These are phyloP conservation scores for Lachancea fermentati DNA, from an alignment of 805 yeast genomes.

Conservation along the genomic window DNA sequence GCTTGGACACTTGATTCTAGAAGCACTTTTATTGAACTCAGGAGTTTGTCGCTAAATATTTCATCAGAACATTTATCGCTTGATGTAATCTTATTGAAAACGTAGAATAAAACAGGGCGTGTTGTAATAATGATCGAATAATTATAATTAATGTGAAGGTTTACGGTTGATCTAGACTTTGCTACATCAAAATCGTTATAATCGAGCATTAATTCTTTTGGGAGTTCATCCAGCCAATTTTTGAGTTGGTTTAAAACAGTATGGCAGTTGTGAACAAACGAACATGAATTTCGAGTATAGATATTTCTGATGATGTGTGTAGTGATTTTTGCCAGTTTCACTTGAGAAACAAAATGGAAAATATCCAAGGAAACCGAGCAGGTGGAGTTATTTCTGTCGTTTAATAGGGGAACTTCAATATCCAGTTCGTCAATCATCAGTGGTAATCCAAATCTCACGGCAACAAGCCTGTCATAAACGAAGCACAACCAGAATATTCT, in stretches of 20 bases:
- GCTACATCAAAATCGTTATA: slow-evolving; percentile 11
- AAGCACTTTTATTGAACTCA: slow-evolving; percentile 11
- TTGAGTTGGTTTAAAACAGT: slow-evolving; percentile 13
- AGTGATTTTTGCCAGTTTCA: slow-evolving; percentile 15
- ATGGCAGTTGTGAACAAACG: slow-evolving; percentile 19
- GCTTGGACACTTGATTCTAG: slow-evolving; percentile 19
- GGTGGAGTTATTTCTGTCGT: slow-evolving; percentile 2
- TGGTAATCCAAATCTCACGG: slow-evolving; percentile 19
- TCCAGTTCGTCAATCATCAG: slow-evolving; percentile 16
- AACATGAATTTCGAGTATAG: slow-evolving; percentile 14
- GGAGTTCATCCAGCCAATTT: slow-evolving; percentile 15
- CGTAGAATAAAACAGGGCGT: slow-evolving; percentile 17
- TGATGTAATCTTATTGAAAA: slow-evolving; percentile 14
- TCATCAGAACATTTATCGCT: slow-evolving; percentile 8
- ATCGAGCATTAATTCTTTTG: slow-evolving; percentile 12
- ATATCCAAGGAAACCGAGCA: slow-evolving; percentile 9
- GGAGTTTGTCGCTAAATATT: slow-evolving; percentile 9
- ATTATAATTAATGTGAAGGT: slow-evolving; percentile 19
- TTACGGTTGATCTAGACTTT: slow-evolving; percentile 15
- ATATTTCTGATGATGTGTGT: slow-evolving; percentile 16
- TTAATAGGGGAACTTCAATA: slow-evolving; percentile 14
- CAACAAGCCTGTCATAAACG: slow-evolving; percentile 16
- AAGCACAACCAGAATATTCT: slow-evolving; percentile 20
- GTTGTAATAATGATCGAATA: slow-evolving; percentile 18
- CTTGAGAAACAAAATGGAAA: slow-evolving; percentile 18